Evolutionary conservation across 176 grass and related monocot genomes (phyloP), one percentile per base, ranked within the genome.

Genomic region (Echinochloa phyllopogon): DNA sequence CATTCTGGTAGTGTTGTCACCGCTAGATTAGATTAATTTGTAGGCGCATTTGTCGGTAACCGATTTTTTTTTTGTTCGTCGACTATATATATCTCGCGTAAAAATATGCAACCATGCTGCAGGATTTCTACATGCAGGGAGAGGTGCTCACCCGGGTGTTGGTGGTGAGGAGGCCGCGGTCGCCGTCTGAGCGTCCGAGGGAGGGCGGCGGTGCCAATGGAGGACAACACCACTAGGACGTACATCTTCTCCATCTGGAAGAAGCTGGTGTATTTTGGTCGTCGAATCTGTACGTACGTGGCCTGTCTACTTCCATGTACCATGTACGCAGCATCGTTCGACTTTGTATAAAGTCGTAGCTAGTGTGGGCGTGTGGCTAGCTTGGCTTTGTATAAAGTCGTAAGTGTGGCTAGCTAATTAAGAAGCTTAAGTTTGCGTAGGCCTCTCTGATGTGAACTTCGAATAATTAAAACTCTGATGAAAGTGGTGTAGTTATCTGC

Each of bases 181-280:
- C 64, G 17, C 47, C 65, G 6, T 33, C 29, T 33, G 11, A 21
- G 4, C 61, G 10, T 0, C 75, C 89, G 8, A 38, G n/a, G 16
- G 84, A 87, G 83, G 88, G 88, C 6, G 23, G n/a, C n/a, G 89
- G 89, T 18, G 80, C 80, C 13, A 43, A 74, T 12, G 84, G 89
- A 51, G 89, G 89, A 0, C 1, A 1, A 2, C 89, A 90, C 57
- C 8, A 90, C 51, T 83, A 90, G 78, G 41, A 9, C 40, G 0
- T 11, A 4, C 18, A 7, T 23, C 23, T 64, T 44, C 40, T 18
- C 16, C 64, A 39, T 40, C 36, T 17, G 2, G 29, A 2, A 33
- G 29, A 33, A 33, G 29, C 29, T 33, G 29, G 29, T 33, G 29
- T 33, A 33, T 33, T 33, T 33, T 33, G 29, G 29, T 33, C 29